Evolutionary conservation across 768 basidiomycete genomes (phyloP), one percentile per base, ranked within the genome.

Genomic region (Tremella fuciformis): DNA sequence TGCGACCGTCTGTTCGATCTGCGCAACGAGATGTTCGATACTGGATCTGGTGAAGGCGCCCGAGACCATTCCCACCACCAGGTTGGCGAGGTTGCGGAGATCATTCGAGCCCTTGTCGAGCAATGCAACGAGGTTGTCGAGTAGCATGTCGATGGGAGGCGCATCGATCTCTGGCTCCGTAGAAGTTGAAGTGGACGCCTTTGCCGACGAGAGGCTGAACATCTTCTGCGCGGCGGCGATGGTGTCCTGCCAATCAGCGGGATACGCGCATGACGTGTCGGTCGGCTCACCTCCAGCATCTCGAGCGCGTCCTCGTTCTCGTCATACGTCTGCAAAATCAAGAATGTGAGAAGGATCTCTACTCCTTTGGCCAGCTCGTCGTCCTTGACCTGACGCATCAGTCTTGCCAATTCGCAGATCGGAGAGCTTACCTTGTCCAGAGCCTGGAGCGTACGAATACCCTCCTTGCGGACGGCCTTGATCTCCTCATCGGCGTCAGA

Each of bases 71-170:
- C 84, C 82, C 70, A 97, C 93, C 6, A 85, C 85, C 65, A 88
- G 84, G 52, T 87, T 91, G 6, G 87, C 88, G 22, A 91, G 80
- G 1, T 85, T 83, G 29, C 91, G 85, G 78, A 88, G 81, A 74
- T 88, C 93, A 40, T 85, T 83, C 3, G 86, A 88, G 1, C 86
- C 85, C 58, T 87, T 84, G 73, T 97, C 91, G 38, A 99, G 78
- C 70, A 89, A 87, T 6, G 90, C 90, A 49, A 99, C 89, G 50
- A 97, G 84, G n/a, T 83, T 82, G 71, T 97, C 92, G 34, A 93
- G 85, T 40, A 97, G 81, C 44, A 91, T 77, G 61, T 96, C 91
- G 55, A 93, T 84, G 0, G 91, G 85, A 49, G 83, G 83, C 0
- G 82, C 80, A 2, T 78, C 79, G 8, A 34, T 39, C 8, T 80